A percentile compares a stretch with the other conserved stretches of the same genome.
Evolutionary conservation across 2,329 filamentous ascomycete genomes (phyloP).

Genomic region (Aspergillus terreus): DNA sequence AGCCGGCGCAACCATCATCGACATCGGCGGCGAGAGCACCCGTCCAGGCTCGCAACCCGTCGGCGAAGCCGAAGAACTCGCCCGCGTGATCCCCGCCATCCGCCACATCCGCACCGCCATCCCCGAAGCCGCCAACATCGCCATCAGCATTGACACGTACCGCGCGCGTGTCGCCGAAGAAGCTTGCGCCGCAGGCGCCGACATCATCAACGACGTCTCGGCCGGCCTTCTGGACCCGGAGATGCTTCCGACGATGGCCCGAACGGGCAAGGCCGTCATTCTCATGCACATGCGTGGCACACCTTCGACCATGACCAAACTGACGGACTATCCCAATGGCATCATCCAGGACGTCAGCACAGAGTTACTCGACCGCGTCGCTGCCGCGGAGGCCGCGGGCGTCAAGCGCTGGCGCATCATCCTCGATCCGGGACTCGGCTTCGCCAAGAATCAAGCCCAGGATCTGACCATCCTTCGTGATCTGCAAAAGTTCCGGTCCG

Average conservation of each 20-base stretch:
- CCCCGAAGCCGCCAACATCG: conserved; percentile 59
- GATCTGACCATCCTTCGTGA: conserved; percentile 75
- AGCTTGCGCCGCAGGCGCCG: conserved; percentile 73
- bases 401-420: conserved; percentile 91
- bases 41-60: conserved; percentile 71
- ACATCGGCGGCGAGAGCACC: conserved; percentile 91
- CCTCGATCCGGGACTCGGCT: conserved; percentile 89
- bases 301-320: conserved; percentile 71
- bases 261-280: conserved; percentile 71
- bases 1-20: conserved; percentile 76
- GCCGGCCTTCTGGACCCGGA: conserved; percentile 71
- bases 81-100: conserved; percentile 77
- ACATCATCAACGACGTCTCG: conserved; percentile 94
- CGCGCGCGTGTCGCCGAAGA: conserved; percentile 75
- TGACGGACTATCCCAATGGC: conserved; percentile 66
- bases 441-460: conserved; percentile 78
- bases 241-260: conserved; percentile 79
- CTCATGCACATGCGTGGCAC: conserved; percentile 95
- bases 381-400: conserved; percentile 74
- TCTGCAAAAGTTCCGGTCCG: conserved; percentile 57
- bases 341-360: conserved; percentile 61
- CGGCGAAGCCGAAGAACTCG: conserved; percentile 67
- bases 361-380: conserved; percentile 68
- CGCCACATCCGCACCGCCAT: conserved; percentile 62
- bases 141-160: conserved; percentile 90